Evolutionary conservation across 768 basidiomycete species (phyloP).

Genomic region (Agaricus blazei): DNA sequence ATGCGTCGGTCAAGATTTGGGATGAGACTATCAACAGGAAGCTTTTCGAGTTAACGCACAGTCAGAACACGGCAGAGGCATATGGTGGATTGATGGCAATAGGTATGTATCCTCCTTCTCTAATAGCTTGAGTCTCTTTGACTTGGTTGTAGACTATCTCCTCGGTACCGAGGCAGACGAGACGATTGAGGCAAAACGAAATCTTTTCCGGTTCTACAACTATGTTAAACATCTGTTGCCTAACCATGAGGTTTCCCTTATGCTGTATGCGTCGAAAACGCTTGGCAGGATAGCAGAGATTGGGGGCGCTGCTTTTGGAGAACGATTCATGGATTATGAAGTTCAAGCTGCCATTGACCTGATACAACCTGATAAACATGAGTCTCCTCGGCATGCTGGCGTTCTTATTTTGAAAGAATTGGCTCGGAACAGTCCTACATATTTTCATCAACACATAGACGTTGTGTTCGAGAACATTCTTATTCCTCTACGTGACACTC

Average conservation of each 20-base stretch:
- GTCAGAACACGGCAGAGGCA: conserved; percentile 71
- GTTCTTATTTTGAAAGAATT: conserved; percentile 93
- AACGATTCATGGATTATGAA: conserved; percentile 86
- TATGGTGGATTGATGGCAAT: conserved; percentile 87
- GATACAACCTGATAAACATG: conserved; percentile 74
- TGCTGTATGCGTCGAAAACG: conserved; percentile 92
- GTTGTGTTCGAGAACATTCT: conserved; percentile 92
- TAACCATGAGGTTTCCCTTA: conserved; percentile 86
- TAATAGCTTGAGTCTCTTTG: neutral
- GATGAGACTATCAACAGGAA: conserved; percentile 77
- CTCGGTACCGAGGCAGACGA: conserved; percentile 76
- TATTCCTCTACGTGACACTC: conserved; percentile 83
- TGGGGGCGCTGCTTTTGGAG: conserved; percentile 79
- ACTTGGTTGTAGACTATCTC: conserved; percentile 50
- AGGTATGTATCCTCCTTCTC: conserved; percentile 39
- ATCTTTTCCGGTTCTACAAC: conserved; percentile 84
- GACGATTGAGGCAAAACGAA: conserved; percentile 66
- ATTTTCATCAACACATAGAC: conserved; percentile 85
- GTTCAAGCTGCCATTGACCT: conserved; percentile 80
- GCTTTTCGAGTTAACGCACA: conserved; percentile 81
- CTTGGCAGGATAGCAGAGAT: conserved; percentile 83
- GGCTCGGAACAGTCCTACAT: conserved; percentile 79
- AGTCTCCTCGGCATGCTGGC: conserved; percentile 86
- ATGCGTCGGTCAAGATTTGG: conserved; percentile 78
- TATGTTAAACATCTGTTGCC: conserved; percentile 90